phyloP scores from a whole-genome alignment of 1,139 yeast genomes.

The Yamadazyma triangularis region DNA sequence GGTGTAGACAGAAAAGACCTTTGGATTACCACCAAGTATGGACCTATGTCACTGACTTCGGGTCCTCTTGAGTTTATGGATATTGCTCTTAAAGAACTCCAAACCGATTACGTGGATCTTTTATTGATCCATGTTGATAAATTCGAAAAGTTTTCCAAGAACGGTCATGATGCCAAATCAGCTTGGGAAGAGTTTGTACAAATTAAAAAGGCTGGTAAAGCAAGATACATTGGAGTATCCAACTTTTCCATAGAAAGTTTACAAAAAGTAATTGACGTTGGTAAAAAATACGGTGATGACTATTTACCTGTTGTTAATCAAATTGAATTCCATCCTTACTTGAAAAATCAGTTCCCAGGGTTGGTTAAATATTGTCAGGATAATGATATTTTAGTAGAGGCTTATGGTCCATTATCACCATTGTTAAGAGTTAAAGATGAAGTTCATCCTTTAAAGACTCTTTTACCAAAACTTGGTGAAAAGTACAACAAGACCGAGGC shows the following conservation, averaged over 20 bases:
- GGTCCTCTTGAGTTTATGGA: conserved; percentile 50
- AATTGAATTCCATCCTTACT: conserved; percentile 40
- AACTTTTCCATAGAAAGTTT: conserved; percentile 30
- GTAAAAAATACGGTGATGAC: conserved; percentile 17
- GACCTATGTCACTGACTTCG: conserved; percentile 19
- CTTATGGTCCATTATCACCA: conserved; percentile 40
- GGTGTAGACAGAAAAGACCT: conserved; percentile 45
- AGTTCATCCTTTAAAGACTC: conserved; percentile 24
- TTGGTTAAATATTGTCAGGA: conserved; percentile 25
- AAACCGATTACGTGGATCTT: conserved; percentile 63
- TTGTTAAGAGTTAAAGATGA: conserved; percentile 24
- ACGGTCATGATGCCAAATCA: conserved; percentile 23
- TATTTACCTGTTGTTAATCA: conserved; percentile 34
- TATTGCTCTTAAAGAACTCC: conserved; percentile 31
- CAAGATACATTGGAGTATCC: conserved; percentile 40
- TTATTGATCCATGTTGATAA: conserved; percentile 65
- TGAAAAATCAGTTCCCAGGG: conserved; percentile 32
- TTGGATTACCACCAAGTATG: conserved; percentile 54
- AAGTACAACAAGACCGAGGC: conserved; percentile 57
- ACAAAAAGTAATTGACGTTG: conserved; percentile 18
- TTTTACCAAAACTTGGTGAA: conserved; percentile 39
- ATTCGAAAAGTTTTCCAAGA: conserved; percentile 15
- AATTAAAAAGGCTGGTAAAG: conserved; percentile 35
- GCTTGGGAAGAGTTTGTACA: conserved; percentile 39
- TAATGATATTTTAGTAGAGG: conserved; percentile 32